A percentile compares a stretch with the other conserved stretches of the same genome.
Conservation (phyloP, 1,284 basidiomycete genomes). For the Butyriboletus appendiculatus region DNA sequence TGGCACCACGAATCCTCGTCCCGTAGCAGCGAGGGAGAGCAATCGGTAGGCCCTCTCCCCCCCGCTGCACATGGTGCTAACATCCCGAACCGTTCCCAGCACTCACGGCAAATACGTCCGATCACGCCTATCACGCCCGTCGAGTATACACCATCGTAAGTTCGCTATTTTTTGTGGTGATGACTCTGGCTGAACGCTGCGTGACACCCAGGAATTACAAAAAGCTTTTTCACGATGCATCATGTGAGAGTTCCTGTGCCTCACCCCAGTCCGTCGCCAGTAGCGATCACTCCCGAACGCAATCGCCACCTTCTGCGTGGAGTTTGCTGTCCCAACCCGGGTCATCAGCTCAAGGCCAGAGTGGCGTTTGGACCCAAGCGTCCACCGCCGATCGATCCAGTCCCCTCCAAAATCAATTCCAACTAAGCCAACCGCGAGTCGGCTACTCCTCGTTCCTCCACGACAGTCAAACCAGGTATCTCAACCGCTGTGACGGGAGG, state of each 20-base stretch:
- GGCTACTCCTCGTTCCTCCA: constrained; percentile 56
- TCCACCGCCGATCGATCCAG: constrained; percentile 31
- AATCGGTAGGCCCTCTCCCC: constrained; percentile 19
- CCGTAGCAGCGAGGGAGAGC: constrained; percentile 30
- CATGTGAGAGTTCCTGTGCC: constrained; percentile 32
- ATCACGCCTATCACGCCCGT: constrained; percentile 40
- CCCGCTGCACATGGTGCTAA: constrained; percentile 9
- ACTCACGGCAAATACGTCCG: constrained; percentile 33
- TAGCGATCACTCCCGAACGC: constrained; percentile 37
- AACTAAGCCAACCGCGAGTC: constrained; percentile 47
- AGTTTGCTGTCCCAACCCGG: constrained; percentile 31
- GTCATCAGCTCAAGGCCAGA: constrained; percentile 26
- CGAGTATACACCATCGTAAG: constrained; percentile 35
- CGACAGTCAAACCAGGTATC: constrained; percentile 52
- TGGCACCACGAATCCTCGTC: constrained; percentile 22
- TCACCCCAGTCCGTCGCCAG: constrained; percentile 34
- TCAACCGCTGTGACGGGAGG: constrained; percentile 12
- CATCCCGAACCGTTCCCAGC: constrained; percentile 18
- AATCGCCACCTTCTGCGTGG: constrained; percentile 37
- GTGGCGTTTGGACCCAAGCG: constrained; percentile 29
- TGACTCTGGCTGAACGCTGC: constrained; percentile 16
- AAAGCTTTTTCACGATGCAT: constrained; percentile 34
- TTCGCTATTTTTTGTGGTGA: constrained; percentile 7
- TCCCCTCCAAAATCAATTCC: constrained; percentile 37
- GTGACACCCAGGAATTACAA: constrained; percentile 31